Evolutionary conservation across 2,329 filamentous ascomycete genomes (phyloP), one percentile per base, ranked within the genome.

Genomic region (Alternaria atra): DNA sequence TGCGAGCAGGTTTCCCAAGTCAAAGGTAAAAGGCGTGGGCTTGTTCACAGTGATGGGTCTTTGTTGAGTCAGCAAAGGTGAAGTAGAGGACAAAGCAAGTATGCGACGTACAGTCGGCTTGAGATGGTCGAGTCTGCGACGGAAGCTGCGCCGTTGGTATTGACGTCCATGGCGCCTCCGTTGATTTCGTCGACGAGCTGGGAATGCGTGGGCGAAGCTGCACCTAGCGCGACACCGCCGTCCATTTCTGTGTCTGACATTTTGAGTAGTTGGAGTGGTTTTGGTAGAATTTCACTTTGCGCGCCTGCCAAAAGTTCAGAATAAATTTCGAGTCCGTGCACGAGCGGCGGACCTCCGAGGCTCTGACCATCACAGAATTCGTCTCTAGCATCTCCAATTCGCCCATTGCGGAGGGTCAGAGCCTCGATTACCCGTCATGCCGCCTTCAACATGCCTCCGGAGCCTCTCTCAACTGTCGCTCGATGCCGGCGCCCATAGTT

Each of bases 11-110:
- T 96, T 89, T 69, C 93, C 90, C 40, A 97, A 89, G 79, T 97
- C 93, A 83, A 96, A 97, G 69, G 89, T 93, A 84, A 96, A 97
- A 9, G 94, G 93, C 6, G 91, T 96, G 5, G 93, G 90, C 81
- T 96, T 96, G 63, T 89, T 72, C 50, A 82, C 77, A 15, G 63
- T 73, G 29, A 77, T 63, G n/a, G 74, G 71, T 32, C 77, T 79
- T 44, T 29, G 2, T 15, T 1, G n/a, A 8, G 50, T 56, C 40
- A 53, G 35, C 6, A 47, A 50, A 30, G 6, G 20, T 25, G 13
- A 37, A 34, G 48, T 47, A 44, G 6, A 47, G 42, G 48, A 48
- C 44, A 54, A 48, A 46, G 58, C 9, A 44, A 53, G 58, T 40
- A 42, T 55, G 58, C 27, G 53, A 68, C 71, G 44, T 67, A 79